Conservation (phyloP, 176 grass and related monocot species). For the Panicum miliaceum region DNA sequence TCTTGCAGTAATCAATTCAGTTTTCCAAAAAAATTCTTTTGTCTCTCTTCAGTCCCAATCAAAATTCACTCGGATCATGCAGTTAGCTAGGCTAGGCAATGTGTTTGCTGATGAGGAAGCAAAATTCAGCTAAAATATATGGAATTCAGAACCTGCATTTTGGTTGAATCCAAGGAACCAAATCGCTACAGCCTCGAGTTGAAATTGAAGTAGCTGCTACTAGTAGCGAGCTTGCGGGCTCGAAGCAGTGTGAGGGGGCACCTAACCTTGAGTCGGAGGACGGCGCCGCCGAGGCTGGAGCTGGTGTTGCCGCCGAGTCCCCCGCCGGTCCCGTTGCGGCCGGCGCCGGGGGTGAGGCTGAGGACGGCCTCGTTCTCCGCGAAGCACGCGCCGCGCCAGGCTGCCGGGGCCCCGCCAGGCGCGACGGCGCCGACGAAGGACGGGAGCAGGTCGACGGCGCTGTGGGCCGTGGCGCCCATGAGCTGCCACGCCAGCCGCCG, state of each 20-base stretch:
- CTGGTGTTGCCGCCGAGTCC: not conserved
- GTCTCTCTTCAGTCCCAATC: not conserved
- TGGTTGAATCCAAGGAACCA: not conserved
- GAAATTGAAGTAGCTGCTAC: not conserved
- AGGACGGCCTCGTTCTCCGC: conserved; percentile 72
- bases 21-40: not conserved
- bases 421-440: conserved; percentile 68
- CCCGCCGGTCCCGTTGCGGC: conserved; percentile 23
- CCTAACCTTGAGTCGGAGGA: conserved; percentile 71
- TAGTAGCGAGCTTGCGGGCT: not conserved
- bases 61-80: conserved; percentile 10
- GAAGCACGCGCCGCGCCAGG: conserved; percentile 85
- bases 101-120: not conserved
- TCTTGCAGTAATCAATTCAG: not conserved
- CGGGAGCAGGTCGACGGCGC: conserved; percentile 91
- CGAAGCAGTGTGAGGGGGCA: not conserved
- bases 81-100: not conserved
- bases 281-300: conserved; percentile 46
- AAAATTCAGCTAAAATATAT: not conserved
- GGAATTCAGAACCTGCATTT: not conserved
- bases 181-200: not conserved
- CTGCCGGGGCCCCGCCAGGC: conserved; percentile 49
- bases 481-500: conserved; percentile 74
- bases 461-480: conserved; percentile 62
- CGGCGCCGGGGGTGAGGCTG: conserved; percentile 51